Base-by-base conservation (phyloP, 345 rosid genomes). In the Mercurialis annua region DNA sequence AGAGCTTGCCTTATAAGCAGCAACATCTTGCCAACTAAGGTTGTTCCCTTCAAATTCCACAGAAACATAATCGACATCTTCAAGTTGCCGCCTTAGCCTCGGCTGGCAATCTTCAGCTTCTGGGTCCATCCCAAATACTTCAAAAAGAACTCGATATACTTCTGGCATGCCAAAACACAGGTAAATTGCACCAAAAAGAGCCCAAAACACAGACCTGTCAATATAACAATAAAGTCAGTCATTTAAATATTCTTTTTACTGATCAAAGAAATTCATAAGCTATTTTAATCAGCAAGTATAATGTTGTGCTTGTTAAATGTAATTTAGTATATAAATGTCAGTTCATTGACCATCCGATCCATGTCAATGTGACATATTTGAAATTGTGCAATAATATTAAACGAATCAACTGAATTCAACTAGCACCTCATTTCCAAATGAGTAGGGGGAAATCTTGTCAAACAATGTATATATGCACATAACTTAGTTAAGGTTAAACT, bases 81-180 rank as follows among this genome's bases (percentile, higher is more conserved):
- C 96, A 29, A 89, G 97, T 74, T 94, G 99, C 71, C 99, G 88
- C 66, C 99, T 86, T 30, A 87, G 70, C 64, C 83, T 88, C 55
- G 99, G 99, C 47, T 91, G 95, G 78, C 95, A 90, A 5, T 91
- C 97, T 38, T 91, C 96, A 6, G 89, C 89, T 18, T 91, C 97
- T 38, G 96, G 97, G 61, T 94, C 99, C 99, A 94, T 87, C 69
- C 92, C 99, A 65, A 94, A 91, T 16, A 94, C 99, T 79, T 94
- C 96, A 62, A 94, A 94, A 58, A 94, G 95, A 42, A 89, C 83
- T 26, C 92, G 91, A 64, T 89, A 94, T 58, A 94, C 99, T 80
- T 94, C 97, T 23, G 97, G 99, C 91, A 94, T 81, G 46, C 97
- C 99, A 70, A 86, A 94, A 67, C 97, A 94, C 36, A 94, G 69